Percentiles rank a stretch among this genome's conserved stretches.
These are phyloP conservation scores for Scalesia atractyloides DNA, from an alignment of 129 eudicot species.

Conservation along the genomic window DNA sequence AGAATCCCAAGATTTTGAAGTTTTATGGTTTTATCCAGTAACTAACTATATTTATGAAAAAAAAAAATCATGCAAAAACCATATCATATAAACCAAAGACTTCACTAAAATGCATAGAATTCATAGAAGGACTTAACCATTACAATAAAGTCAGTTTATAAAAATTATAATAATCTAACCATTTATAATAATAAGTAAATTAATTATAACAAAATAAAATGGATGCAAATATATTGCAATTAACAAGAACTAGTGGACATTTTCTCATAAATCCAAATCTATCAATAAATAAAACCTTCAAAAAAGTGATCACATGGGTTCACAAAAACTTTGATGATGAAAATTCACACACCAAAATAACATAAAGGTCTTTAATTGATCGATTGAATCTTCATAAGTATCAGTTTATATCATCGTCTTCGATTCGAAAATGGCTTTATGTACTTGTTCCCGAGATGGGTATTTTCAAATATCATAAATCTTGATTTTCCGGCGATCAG, in stretches of 20 bases:
- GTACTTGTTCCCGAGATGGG: slow-evolving; percentile 15
- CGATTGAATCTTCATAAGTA: neutral
- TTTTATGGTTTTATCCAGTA: too few relatives aligned
- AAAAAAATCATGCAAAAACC: too few relatives aligned
- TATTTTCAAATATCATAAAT: neutral
- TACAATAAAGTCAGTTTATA: neutral
- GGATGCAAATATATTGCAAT: neutral
- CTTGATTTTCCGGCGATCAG: slow-evolving; percentile 7
- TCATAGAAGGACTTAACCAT: neutral
- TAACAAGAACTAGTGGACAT: neutral
- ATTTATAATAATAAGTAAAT: too few relatives aligned
- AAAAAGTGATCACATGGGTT: neutral
- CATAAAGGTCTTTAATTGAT: neutral
- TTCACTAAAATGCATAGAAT: neutral
- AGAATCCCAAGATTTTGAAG: too few relatives aligned
- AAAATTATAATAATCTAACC: too few relatives aligned
- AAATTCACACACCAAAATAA: neutral
- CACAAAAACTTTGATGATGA: slow-evolving; percentile 9
- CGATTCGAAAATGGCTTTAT: slow-evolving; percentile 8
- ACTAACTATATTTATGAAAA: too few relatives aligned
- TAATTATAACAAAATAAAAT: neutral
- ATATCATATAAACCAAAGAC: too few relatives aligned
- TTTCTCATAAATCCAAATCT: neutral
- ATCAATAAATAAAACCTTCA: slow-evolving; percentile 2
- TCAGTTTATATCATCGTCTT: neutral